A percentile compares a stretch with the other conserved stretches of the same genome.
These are phyloP conservation scores for Metarhizium humberi DNA, from an alignment of 2,329 filamentous ascomycete species.

Conservation along the genomic window DNA sequence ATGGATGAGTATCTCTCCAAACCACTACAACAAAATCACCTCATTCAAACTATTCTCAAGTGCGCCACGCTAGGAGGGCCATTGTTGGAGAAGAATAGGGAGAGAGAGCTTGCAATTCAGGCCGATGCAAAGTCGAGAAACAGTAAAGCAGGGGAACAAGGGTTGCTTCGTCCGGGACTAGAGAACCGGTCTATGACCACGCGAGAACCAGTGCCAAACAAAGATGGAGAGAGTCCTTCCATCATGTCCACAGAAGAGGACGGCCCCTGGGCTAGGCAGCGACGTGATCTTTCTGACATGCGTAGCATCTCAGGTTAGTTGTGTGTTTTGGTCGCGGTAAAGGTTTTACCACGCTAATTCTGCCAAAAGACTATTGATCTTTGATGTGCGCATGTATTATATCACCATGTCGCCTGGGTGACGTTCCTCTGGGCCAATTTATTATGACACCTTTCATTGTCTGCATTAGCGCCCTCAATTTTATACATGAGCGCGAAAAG, in stretches of 20 bases:
- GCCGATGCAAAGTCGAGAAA: slow-evolving; percentile 37
- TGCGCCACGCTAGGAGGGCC: slow-evolving; percentile 86
- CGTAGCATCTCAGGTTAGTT: slow-evolving; percentile 28
- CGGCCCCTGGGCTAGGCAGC: slow-evolving; percentile 42
- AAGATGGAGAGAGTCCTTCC: slow-evolving; percentile 52
- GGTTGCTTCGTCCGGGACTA: slow-evolving; percentile 29
- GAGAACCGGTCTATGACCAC: slow-evolving; percentile 62
- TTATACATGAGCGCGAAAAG: background rate
- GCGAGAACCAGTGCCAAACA: slow-evolving; percentile 46
- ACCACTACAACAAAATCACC: slow-evolving; percentile 89
- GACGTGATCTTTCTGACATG: slow-evolving; percentile 32
- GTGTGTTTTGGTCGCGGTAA: background rate
- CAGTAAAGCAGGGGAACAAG: slow-evolving; percentile 27
- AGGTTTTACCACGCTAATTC: background rate
- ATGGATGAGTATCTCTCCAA: slow-evolving; percentile 99
- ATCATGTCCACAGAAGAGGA: slow-evolving; percentile 35
- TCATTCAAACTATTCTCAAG: slow-evolving; percentile 96
- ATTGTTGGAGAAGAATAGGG: slow-evolving; percentile 66
- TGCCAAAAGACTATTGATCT: background rate
- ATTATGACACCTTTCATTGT: background rate
- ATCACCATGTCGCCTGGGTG: background rate
- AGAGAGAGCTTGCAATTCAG: slow-evolving; percentile 46
- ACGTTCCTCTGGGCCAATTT: background rate
- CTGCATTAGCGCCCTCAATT: background rate
- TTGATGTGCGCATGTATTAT: background rate